Conservation (phyloP, 1,139 yeast genomes). For the Debaryomyces udenii region DNA sequence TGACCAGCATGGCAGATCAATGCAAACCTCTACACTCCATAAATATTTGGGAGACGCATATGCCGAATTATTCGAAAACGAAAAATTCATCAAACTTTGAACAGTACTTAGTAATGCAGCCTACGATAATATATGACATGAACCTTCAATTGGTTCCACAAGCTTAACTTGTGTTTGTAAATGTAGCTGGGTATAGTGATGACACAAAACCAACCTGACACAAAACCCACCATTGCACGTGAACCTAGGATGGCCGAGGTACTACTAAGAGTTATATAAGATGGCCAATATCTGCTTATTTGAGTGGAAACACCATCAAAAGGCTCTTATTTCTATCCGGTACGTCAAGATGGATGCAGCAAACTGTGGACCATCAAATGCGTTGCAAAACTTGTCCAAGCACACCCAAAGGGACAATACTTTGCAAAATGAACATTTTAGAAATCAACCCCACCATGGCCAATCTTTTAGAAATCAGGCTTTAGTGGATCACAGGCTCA, state of each 20-base stretch:
- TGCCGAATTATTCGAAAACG: conserved; percentile 46
- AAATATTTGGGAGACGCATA: conserved; percentile 67
- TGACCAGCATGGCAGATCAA: conserved; percentile 65
- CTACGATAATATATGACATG: not conserved
- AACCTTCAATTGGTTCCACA: too few species aligned
- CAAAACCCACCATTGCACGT: too few species aligned
- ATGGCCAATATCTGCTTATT: too few species aligned
- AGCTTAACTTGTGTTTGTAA: too few species aligned
- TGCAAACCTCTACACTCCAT: conserved; percentile 85
- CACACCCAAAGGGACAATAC: conserved; percentile 39
- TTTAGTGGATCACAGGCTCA: conserved; percentile 32
- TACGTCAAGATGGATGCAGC: conserved; percentile 32
- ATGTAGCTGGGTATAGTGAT: too few species aligned
- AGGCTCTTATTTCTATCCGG: not conserved
- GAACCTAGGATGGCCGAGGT: not conserved
- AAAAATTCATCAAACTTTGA: conserved; percentile 15
- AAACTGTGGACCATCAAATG: conserved; percentile 43
- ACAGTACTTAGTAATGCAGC: not conserved
- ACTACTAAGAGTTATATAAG: too few species aligned
- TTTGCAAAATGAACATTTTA: conserved; percentile 30
- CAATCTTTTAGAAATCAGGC: conserved; percentile 13
- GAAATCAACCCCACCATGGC: conserved; percentile 14
- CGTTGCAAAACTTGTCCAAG: conserved; percentile 35
- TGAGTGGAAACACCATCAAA: conserved; percentile 1
- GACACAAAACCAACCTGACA: too few species aligned